A percentile compares a stretch with the other conserved stretches of the same genome.
These are phyloP conservation scores for Pseudomicrostroma phylloplanum DNA, from an alignment of 1,284 basidiomycete genomes.

Conservation along the genomic window DNA sequence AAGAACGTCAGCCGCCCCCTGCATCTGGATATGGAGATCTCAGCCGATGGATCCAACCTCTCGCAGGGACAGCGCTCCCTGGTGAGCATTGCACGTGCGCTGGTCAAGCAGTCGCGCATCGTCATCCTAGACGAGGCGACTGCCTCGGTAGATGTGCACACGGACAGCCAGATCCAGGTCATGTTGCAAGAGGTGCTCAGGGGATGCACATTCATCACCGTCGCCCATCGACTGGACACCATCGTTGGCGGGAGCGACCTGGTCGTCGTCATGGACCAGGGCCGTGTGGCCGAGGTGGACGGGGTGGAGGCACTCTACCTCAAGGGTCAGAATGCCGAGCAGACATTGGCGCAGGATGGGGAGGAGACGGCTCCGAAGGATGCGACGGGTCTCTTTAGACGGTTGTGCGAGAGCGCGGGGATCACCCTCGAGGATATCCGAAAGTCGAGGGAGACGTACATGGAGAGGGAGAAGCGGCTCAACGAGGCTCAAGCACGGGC, in stretches of 20 bases:
- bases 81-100: constrained; percentile 71
- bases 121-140: constrained; percentile 29
- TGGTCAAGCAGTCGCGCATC: constrained; percentile 47
- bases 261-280: constrained; percentile 2
- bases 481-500: too few relatives aligned
- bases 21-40: constrained; percentile 61
- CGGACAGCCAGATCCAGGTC: constrained; percentile 70
- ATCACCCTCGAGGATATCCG: background rate
- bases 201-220: constrained; percentile 4
- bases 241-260: background rate
- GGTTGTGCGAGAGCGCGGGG: background rate
- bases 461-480: too few relatives aligned
- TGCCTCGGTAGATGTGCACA: constrained; percentile 69
- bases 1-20: constrained; percentile 37
- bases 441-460: background rate
- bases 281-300: background rate
- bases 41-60: constrained; percentile 77
- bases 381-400: background rate
- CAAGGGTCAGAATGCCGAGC: too few relatives aligned
- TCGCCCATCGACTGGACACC: constrained; percentile 1
- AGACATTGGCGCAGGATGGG: background rate
- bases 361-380: background rate
- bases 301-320: background rate
- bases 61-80: constrained; percentile 63
- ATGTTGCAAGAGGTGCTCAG: background rate